Percentiles rank a stretch among this genome's conserved stretches.
These are phyloP conservation scores for Knoxdaviesia proteae DNA, from an alignment of 2,329 filamentous ascomycete species.

Conservation along the genomic window DNA sequence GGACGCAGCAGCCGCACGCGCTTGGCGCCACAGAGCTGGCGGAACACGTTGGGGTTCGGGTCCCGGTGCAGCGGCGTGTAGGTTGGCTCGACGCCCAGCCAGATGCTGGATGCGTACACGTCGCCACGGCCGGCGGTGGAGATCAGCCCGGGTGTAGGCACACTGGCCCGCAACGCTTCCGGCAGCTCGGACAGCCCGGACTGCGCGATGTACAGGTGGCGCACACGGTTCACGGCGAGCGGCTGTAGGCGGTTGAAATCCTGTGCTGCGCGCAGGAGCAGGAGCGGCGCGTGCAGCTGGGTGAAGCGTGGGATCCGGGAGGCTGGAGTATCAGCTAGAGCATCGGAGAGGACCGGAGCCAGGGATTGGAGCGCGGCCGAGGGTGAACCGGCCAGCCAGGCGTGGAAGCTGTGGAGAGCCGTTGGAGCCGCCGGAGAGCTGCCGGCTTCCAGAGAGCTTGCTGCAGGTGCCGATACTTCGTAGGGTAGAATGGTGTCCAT, in stretches of 20 bases:
- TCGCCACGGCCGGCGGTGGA: slow-evolving; percentile 49
- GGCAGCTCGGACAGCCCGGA: slow-evolving; percentile 53
- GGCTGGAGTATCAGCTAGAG: slow-evolving; percentile 5
- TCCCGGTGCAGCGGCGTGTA: slow-evolving; percentile 83
- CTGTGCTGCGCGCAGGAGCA: slow-evolving; percentile 38
- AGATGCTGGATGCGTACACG: slow-evolving; percentile 70
- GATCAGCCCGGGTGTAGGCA: slow-evolving; percentile 48
- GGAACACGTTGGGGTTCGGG: slow-evolving; percentile 83
- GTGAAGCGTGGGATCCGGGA: slow-evolving; percentile 20
- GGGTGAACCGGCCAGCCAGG: slow-evolving; percentile 8
- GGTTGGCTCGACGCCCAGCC: slow-evolving; percentile 72
- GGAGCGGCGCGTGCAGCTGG: slow-evolving; percentile 38
- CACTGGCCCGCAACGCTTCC: slow-evolving; percentile 33
- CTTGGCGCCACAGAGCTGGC: slow-evolving; percentile 61
- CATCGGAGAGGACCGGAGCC: not conserved
- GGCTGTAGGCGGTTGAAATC: slow-evolving; percentile 20
- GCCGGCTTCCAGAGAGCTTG: not conserved
- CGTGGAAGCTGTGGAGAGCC: slow-evolving; percentile 8
- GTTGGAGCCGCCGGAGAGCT: slow-evolving; percentile 5
- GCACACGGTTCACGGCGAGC: slow-evolving; percentile 8
- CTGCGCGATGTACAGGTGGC: slow-evolving; percentile 69
- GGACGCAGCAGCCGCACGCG: slow-evolving; percentile 51
- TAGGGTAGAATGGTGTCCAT: slow-evolving; percentile 16
- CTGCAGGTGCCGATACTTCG: slow-evolving; percentile 12
- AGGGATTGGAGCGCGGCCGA: not conserved